These are phyloP conservation scores for Eutypella sp. DNA, from an alignment of 2,329 filamentous ascomycete species.

Conservation along the genomic window DNA sequence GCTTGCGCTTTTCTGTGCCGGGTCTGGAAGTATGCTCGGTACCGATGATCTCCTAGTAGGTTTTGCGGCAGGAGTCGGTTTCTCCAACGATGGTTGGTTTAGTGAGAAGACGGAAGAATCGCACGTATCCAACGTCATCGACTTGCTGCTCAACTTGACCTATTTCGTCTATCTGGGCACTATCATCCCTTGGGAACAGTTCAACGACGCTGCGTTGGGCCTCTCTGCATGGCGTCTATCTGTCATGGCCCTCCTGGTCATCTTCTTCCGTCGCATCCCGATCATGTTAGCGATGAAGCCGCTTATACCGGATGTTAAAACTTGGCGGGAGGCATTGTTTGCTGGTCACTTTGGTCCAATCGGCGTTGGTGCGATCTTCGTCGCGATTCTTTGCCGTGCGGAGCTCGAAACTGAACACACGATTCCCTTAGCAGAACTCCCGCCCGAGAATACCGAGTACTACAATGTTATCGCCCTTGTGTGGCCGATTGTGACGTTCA, in stretches of 20 bases:
- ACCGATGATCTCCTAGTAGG: slow-evolving; percentile 92
- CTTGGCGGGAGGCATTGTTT: slow-evolving; percentile 94
- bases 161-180: slow-evolving; percentile 98
- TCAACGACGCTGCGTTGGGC: slow-evolving; percentile 70
- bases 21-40: slow-evolving; percentile 84
- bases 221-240: slow-evolving; percentile 83
- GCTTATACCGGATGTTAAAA: slow-evolving; percentile 93
- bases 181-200: slow-evolving; percentile 94
- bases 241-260: slow-evolving; percentile 89
- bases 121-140: slow-evolving; percentile 98
- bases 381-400: slow-evolving; percentile 87
- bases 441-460: slow-evolving; percentile 48
- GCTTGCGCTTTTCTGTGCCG: slow-evolving; percentile 89
- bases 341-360: slow-evolving; percentile 97
- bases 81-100: slow-evolving; percentile 99
- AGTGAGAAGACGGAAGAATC: slow-evolving; percentile 97
- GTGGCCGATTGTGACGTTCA: slow-evolving; percentile 92
- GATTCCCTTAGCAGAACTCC: slow-evolving; percentile 64
- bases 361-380: slow-evolving; percentile 92
- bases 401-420: slow-evolving; percentile 75
- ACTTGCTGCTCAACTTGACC: slow-evolving; percentile 90
- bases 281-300: slow-evolving; percentile 91
- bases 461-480: slow-evolving; percentile 77
- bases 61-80: slow-evolving; percentile 94
- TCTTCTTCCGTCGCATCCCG: slow-evolving; percentile 92